Evolutionary conservation across 306 rosid genomes (phyloP).

Genomic region (Cucumis cinereus): DNA sequence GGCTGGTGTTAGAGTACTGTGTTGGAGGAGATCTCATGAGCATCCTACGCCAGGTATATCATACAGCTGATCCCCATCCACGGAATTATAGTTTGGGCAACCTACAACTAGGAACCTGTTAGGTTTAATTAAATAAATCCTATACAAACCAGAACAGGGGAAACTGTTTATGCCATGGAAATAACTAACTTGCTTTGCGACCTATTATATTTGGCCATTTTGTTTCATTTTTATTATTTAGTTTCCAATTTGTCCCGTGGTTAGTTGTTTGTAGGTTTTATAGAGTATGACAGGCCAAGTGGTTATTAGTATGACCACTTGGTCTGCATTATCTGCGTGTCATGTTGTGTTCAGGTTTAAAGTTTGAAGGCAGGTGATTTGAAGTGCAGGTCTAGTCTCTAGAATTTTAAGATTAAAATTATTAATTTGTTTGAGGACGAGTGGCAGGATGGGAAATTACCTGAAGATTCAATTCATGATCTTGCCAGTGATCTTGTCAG

Average conservation of each 20-base stretch:
- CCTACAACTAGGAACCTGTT: neutral
- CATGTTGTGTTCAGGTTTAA: neutral
- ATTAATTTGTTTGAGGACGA: slow-evolving; percentile 15
- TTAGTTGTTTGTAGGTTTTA: neutral
- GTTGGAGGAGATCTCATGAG: slow-evolving; percentile 90
- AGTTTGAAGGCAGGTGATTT: neutral
- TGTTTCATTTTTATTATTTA: neutral
- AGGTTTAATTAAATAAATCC: neutral
- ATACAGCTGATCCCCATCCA: neutral
- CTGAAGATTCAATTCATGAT: slow-evolving; percentile 84
- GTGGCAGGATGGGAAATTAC: slow-evolving; percentile 71
- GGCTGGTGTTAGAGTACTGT: slow-evolving; percentile 93
- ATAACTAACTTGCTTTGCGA: neutral
- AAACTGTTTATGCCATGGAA: neutral
- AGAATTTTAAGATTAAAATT: neutral
- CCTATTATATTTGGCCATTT: neutral
- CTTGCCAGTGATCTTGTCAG: slow-evolving; percentile 56
- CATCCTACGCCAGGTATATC: slow-evolving; percentile 66
- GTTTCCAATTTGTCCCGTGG: neutral
- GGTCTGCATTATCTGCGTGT: neutral
- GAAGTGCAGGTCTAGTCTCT: neutral
- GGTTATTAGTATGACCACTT: neutral
- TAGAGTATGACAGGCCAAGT: neutral
- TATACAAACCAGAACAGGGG: neutral
- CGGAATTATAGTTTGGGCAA: neutral